Percentiles rank a stretch among this genome's conserved stretches.
Evolutionary conservation across 2,329 filamentous ascomycete species (phyloP).

Genomic region (Thielaviopsis cerberus): DNA sequence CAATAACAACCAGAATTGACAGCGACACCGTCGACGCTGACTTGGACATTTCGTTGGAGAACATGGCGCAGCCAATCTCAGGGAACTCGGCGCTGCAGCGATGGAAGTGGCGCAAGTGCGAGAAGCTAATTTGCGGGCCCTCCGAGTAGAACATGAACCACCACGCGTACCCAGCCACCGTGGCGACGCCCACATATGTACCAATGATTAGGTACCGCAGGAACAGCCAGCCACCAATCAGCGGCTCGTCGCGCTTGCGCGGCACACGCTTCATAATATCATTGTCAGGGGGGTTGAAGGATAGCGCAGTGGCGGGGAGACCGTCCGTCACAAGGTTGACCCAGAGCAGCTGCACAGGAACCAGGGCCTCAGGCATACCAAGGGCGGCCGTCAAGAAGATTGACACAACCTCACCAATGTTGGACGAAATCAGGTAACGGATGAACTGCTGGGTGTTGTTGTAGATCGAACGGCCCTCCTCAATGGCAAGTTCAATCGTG

Average conservation of each 20-base stretch:
- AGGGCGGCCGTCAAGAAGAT: conserved; percentile 94
- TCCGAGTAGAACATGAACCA: conserved; percentile 95
- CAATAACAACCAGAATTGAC: conserved; percentile 84
- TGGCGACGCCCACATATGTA: conserved; percentile 83
- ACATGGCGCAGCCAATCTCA: conserved; percentile 83
- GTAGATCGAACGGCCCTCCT: conserved; percentile 95
- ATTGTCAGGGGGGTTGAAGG: conserved; percentile 96
- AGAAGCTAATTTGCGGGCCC: conserved; percentile 82
- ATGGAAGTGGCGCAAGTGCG: conserved; percentile 83
- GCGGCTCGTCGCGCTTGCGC: conserved; percentile 75
- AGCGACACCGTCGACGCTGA: conserved; percentile 84
- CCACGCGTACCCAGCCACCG: conserved; percentile 96
- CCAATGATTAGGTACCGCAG: conserved; percentile 95
- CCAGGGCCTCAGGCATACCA: conserved; percentile 92
- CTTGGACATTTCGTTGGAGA: conserved; percentile 67
- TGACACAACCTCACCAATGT: conserved; percentile 96
- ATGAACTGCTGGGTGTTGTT: conserved; percentile 99
- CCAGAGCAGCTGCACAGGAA: conserved; percentile 94
- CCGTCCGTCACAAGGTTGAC: conserved; percentile 97
- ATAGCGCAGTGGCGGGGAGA: conserved; percentile 84
- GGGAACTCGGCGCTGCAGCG: conserved; percentile 71
- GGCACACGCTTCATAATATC: conserved; percentile 92
- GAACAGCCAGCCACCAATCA: conserved; percentile 91
- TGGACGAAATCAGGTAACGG: conserved; percentile 94
- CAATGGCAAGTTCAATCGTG: conserved; percentile 86